Evolutionary conservation across 2,329 filamentous ascomycete species (phyloP).

Genomic region (Dryadomyces quercus-mongolicae): DNA sequence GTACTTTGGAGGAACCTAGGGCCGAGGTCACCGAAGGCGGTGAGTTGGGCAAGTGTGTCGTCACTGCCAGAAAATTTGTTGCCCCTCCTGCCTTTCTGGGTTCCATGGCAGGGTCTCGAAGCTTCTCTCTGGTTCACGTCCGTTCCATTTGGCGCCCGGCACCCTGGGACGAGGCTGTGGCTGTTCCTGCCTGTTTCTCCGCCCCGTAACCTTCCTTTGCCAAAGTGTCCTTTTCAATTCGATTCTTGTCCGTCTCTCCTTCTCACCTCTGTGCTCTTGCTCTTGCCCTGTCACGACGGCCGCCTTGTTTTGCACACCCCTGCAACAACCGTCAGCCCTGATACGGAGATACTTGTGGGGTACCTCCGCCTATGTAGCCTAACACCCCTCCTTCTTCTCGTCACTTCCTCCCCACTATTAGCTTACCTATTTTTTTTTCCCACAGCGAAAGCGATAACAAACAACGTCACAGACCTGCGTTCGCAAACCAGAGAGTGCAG

Average conservation of each 20-base stretch:
- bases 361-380: not conserved
- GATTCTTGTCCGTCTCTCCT: not conserved
- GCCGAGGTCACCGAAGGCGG: conserved; percentile 3
- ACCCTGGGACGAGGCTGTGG: not conserved
- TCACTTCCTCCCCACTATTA: conserved; percentile 2
- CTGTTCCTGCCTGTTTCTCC: not conserved
- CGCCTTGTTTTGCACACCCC: too few relatives aligned
- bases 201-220: too few relatives aligned
- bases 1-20: not conserved
- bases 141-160: not conserved
- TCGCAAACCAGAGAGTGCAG: not conserved
- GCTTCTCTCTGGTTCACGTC: conserved; percentile 2
- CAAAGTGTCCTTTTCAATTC: not conserved
- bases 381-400: conserved; percentile 3
- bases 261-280: not conserved
- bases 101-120: conserved; percentile 3
- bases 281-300: not conserved
- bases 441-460: not conserved
- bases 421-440: not conserved
- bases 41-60: conserved; percentile 4
- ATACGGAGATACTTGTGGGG: not conserved
- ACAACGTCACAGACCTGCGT: not conserved
- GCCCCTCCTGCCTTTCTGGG: conserved; percentile 2
- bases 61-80: not conserved
- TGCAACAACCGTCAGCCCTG: not conserved